These are phyloP conservation scores for Aspergillus oerlinghausenensis DNA, from an alignment of 2,329 filamentous ascomycete species.

Conservation along the genomic window DNA sequence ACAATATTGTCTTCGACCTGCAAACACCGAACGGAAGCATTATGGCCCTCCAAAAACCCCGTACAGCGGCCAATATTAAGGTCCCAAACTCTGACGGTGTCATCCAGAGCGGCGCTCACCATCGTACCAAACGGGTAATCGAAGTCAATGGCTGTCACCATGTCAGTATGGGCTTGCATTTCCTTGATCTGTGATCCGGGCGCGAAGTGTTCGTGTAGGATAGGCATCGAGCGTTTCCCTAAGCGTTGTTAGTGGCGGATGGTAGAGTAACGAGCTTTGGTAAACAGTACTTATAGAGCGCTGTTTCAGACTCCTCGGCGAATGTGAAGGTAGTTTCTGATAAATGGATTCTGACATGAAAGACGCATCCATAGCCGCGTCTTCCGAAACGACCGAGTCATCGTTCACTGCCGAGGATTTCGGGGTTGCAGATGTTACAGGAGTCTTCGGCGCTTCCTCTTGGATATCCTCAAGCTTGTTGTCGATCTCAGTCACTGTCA, in stretches of 20 bases:
- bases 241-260: slow-evolving; percentile 38
- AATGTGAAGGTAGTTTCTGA: slow-evolving; percentile 74
- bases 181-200: slow-evolving; percentile 84
- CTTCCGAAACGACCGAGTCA: slow-evolving; percentile 52
- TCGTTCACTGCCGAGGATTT: slow-evolving; percentile 39
- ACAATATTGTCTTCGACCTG: slow-evolving; percentile 96
- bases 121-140: slow-evolving; percentile 95
- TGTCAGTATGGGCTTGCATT: slow-evolving; percentile 81
- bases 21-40: slow-evolving; percentile 84
- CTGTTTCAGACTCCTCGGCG: slow-evolving; percentile 50
- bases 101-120: slow-evolving; percentile 87
- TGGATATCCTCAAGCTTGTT: slow-evolving; percentile 60
- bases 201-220: slow-evolving; percentile 91
- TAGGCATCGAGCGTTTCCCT: slow-evolving; percentile 73
- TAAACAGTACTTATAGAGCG: slow-evolving; percentile 36
- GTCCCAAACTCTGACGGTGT: slow-evolving; percentile 94
- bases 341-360: slow-evolving; percentile 99
- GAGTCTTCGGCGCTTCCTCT: slow-evolving; percentile 43
- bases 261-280: neutral
- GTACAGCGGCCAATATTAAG: slow-evolving; percentile 89
- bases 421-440: slow-evolving; percentile 30
- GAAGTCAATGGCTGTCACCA: slow-evolving; percentile 87
- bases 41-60: slow-evolving; percentile 85
- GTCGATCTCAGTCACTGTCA: slow-evolving; percentile 52
- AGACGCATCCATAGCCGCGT: slow-evolving; percentile 48